These are phyloP conservation scores for Aspergillus diversus DNA, from an alignment of 495 filamentous ascomycete species.

Conservation along the genomic window DNA sequence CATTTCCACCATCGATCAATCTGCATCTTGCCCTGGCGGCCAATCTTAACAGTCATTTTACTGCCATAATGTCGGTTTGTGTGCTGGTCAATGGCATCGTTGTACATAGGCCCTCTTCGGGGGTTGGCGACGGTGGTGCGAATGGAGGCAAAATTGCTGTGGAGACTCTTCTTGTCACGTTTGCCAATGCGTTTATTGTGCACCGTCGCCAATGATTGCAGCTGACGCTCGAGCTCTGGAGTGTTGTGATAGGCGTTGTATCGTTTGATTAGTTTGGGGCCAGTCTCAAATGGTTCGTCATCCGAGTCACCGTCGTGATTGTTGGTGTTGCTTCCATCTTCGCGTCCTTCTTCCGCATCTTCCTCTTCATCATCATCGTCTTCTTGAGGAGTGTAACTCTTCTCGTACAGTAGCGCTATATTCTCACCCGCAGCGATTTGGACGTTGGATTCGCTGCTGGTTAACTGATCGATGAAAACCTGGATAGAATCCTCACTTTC, in stretches of 20 bases:
- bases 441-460: conserved; percentile 73
- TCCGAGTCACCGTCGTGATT: conserved; percentile 52
- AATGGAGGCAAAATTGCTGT: conserved; percentile 80
- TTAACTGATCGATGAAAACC: conserved; percentile 87
- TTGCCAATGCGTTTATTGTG: conserved; percentile 76
- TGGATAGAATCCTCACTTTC: conserved; percentile 78
- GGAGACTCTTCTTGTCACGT: conserved; percentile 75
- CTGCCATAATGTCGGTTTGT: conserved; percentile 76
- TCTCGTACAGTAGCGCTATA: conserved; percentile 89
- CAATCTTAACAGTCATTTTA: conserved; percentile 74
- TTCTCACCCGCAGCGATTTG: conserved; percentile 88
- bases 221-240: conserved; percentile 53
- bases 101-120: conserved; percentile 70
- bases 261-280: conserved; percentile 65
- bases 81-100: conserved; percentile 71
- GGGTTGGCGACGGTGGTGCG: conserved; percentile 82
- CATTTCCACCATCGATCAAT: conserved; percentile 95
- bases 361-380: conserved; percentile 65
- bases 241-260: conserved; percentile 62
- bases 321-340: conserved; percentile 65
- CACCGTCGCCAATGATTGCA: conserved; percentile 58
- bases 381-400: conserved; percentile 65
- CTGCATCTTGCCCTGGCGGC: conserved; percentile 69
- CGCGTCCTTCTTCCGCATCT: conserved; percentile 62
- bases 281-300: conserved; percentile 50